Base-by-base conservation (phyloP, 2,329 filamentous ascomycete species). In the Trichothecium sympodiale region DNA sequence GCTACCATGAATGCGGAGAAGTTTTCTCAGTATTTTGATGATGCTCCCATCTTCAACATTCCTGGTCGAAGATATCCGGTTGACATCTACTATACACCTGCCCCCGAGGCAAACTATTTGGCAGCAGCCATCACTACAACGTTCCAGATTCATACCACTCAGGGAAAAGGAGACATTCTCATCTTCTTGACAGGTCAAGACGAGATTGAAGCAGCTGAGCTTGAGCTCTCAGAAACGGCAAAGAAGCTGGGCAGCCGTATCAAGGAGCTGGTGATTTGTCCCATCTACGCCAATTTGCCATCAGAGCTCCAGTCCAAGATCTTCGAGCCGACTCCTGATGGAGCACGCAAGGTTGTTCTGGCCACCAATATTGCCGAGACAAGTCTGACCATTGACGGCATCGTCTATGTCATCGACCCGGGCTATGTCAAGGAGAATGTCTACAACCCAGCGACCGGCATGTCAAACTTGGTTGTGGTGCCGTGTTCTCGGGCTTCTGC, bases 311-410 rank as follows among this genome's bases (percentile, higher is more conserved):
- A 98, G 54, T 76, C 82, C 33, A 89, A 89, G 54, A 94, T 96
- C 45, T 98, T 98, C 50, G 86, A 94, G 49, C 87, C 88, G 0
- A 94, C 89, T 1, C 89, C 91, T 0, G 75, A 81, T 0, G 80
- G 80, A 14, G 80, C 83, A 0, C 74, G 91, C 18, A 98, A 96
- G 54, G 86, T 96, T 0, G 86, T 98, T 0, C 62, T 96, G 27
- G 87, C 89, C 0, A 96, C 91, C 3, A 98, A 98, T 53, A 96
- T 98, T 56, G 91, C 91, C 3, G 91, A 98, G 57, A 98, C 91
- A 0, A 87, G 79, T 65, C 62, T 98, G 51, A 98, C 91, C 0
- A 94, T 98, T 39, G 88, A 96, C 53, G 89, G 88, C 13, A 94
- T 96, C 40, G 83, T 89, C 8, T 95, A 93, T 54, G 91, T 96